phyloP scores from a whole-genome alignment of 306 rosid genomes.

The Casuarina equisetifolia region DNA sequence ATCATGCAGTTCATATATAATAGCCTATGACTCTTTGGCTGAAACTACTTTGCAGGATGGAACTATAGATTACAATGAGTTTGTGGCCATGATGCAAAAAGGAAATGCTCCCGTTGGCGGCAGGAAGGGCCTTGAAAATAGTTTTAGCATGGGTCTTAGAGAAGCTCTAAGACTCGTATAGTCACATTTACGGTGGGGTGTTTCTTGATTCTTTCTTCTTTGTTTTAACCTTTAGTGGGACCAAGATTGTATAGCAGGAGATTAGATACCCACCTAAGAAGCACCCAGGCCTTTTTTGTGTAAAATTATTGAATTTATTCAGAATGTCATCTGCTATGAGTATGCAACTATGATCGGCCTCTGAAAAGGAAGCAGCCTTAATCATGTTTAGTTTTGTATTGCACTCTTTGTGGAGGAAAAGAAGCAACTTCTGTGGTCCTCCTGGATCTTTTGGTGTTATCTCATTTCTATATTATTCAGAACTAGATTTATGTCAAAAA shows the following conservation, averaged over 20 bases:
- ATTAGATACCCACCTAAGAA: slow-evolving; percentile 15
- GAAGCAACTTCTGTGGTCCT: not conserved
- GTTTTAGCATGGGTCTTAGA: slow-evolving; percentile 72
- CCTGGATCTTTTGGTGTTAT: not conserved
- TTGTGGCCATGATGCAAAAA: slow-evolving; percentile 97
- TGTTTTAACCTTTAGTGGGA: slow-evolving; percentile 19
- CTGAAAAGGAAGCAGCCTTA: not conserved
- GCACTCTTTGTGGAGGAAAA: slow-evolving; percentile 16
- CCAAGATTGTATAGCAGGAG: slow-evolving; percentile 32
- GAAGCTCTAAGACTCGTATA: slow-evolving; percentile 52
- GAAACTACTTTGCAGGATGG: slow-evolving; percentile 67
- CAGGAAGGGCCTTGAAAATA: slow-evolving; percentile 67
- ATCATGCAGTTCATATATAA: slow-evolving; percentile 7
- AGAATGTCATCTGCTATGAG: slow-evolving; percentile 8
- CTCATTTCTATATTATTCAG: not conserved
- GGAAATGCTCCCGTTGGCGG: slow-evolving; percentile 59
- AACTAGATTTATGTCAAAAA: not conserved
- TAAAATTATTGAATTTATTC: slow-evolving; percentile 4
- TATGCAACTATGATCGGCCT: slow-evolving; percentile 3
- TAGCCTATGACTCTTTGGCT: not conserved
- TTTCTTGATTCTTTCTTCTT: slow-evolving; percentile 11
- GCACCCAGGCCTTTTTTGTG: slow-evolving; percentile 3
- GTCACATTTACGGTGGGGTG: slow-evolving; percentile 11
- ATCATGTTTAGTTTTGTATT: not conserved
- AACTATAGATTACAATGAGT: slow-evolving; percentile 88